These are phyloP conservation scores for Canna indica DNA, from an alignment of 176 grass and related monocot genomes.

Conservation along the genomic window DNA sequence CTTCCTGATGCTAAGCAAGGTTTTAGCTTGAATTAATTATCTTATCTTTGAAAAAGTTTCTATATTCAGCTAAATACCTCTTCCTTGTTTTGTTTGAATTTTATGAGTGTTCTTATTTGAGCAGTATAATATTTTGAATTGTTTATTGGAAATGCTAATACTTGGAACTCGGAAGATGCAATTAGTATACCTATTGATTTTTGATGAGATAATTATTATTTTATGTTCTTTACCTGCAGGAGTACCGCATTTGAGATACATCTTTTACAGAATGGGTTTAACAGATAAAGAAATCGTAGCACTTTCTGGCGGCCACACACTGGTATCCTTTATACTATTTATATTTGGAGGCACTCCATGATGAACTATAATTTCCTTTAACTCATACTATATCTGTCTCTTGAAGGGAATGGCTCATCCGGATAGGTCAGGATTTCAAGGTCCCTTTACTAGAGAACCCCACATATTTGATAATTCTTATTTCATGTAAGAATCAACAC, in stretches of 20 bases:
- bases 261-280: slow-evolving; percentile 88
- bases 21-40: slow-evolving; percentile 14
- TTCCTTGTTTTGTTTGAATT: background rate
- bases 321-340: slow-evolving; percentile 37
- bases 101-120: background rate
- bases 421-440: slow-evolving; percentile 84
- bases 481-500: slow-evolving; percentile 61
- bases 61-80: no score
- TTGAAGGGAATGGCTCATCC: slow-evolving; percentile 73
- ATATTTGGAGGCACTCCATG: slow-evolving; percentile 1
- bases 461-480: slow-evolving; percentile 89
- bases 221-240: slow-evolving; percentile 26
- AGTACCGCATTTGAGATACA: slow-evolving; percentile 62
- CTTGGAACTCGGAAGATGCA: no score
- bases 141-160: background rate
- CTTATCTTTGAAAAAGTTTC: background rate
- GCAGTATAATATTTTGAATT: no score
- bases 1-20: slow-evolving; percentile 38
- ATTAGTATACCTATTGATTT: background rate
- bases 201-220: background rate
- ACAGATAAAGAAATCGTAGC: slow-evolving; percentile 94
- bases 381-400: slow-evolving; percentile 1
- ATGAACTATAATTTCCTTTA: background rate
- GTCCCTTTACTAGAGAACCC: slow-evolving; percentile 76
- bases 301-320: slow-evolving; percentile 70